Evolutionary conservation across 2,329 filamentous ascomycete genomes (phyloP), one percentile per base, ranked within the genome.

Genomic region (Thelonectria discophora): DNA sequence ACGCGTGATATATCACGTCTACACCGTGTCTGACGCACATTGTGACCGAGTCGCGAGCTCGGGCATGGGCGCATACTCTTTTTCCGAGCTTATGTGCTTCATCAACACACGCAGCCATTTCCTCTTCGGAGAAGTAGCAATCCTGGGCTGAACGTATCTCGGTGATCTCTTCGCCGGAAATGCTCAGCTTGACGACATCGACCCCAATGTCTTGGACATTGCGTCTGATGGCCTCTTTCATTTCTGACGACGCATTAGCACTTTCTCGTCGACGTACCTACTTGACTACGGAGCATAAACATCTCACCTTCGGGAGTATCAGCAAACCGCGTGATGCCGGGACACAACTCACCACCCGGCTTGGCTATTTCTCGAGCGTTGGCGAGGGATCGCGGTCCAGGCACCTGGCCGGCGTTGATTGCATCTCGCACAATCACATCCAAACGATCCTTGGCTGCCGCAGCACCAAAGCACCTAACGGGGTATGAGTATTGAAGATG

Each of bases 361-460:
- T 65, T 65, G 2, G 59, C 64, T 46, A 66, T 63, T 18, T 65
- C 64, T 42, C 56, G 43, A 1, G 62, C 59, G 17, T 66, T 66
- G 8, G 62, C 62, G 12, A 65, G 59, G 40, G 63, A 65, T 2
- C 56, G 40, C 7, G 62, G 62, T 2, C 62, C 62, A 2, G 64
- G 62, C 11, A 66, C 51, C 5, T 65, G 59, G 2, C 59, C 64
- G 1, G 56, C 56, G 3, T 66, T 66, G 18, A 66, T 63, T 11
- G 64, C 62, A 48, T 66, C 60, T 21, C 59, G 55, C 9, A 58
- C 43, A 17, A 65, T 59, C 15, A 63, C 59, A 43, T 66, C 64
- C 3, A 66, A 62, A 10, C 62, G 49, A 32, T 66, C 64, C n/a
- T 66, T 66, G 18, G 64, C 64, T 27, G 64, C 24, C n/a, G 64